Conservation (phyloP, 2,329 filamentous ascomycete genomes). For the Graphium sp. region DNA sequence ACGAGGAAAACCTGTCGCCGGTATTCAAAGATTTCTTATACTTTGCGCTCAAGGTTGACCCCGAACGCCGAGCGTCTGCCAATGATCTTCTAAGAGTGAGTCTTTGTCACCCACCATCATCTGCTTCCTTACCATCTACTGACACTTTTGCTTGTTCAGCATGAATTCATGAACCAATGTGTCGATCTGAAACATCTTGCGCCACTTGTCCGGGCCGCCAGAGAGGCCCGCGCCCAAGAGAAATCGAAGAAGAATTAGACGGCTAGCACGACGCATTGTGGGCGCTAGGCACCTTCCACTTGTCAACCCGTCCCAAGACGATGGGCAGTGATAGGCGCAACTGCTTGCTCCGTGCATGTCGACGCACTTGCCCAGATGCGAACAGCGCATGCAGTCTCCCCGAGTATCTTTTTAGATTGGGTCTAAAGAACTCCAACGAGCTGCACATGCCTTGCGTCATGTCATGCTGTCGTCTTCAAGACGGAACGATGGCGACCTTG, state of each 20-base stretch:
- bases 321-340: too few relatives aligned
- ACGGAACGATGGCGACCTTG: too few relatives aligned
- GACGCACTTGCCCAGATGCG: too few relatives aligned
- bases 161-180: conserved; percentile 65
- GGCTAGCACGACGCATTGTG: conserved; percentile 13
- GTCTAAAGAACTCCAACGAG: neutral
- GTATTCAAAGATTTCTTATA: conserved; percentile 85
- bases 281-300: neutral
- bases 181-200: conserved; percentile 62
- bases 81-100: conserved; percentile 84
- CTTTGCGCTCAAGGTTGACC: conserved; percentile 89
- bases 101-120: conserved; percentile 8
- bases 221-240: conserved; percentile 73
- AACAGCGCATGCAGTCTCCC: too few relatives aligned
- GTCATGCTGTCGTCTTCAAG: too few relatives aligned
- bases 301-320: neutral
- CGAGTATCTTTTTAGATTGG: neutral
- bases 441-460: too few relatives aligned
- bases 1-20: conserved; percentile 64
- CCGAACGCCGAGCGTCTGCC: conserved; percentile 88
- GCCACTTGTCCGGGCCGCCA: conserved; percentile 72
- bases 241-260: conserved; percentile 62
- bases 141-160: conserved; percentile 25
- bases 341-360: too few relatives aligned
- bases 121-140: conserved; percentile 11